These are phyloP conservation scores for Diophrys appendiculata DNA, from an alignment of 73 alveolate species.

Conservation along the genomic window DNA sequence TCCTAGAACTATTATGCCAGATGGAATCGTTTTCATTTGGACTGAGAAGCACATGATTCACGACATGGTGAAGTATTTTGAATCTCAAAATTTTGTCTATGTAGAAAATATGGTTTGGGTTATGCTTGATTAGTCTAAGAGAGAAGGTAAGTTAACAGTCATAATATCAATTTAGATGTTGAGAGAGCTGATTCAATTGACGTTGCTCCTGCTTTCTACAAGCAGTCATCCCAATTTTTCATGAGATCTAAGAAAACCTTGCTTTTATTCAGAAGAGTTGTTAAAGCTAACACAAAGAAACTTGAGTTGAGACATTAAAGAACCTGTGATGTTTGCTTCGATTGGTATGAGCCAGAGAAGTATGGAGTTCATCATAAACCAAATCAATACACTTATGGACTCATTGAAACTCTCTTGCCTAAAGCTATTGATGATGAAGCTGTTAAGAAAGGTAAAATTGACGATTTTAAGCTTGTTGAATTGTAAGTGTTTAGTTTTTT, in stretches of 20 bases:
- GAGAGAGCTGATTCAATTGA: slow-evolving; percentile 53
- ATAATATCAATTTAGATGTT: slow-evolving; percentile 36
- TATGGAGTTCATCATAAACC: slow-evolving; percentile 36
- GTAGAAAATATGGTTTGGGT: slow-evolving; percentile 72
- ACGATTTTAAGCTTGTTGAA: slow-evolving; percentile 59
- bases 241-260: slow-evolving; percentile 71
- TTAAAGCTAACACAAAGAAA: slow-evolving; percentile 13
- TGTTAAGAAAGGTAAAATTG: slow-evolving; percentile 20
- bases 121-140: slow-evolving; percentile 48
- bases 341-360: slow-evolving; percentile 25
- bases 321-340: slow-evolving; percentile 74
- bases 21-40: slow-evolving; percentile 75
- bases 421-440: slow-evolving; percentile 58
- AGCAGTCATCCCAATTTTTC: slow-evolving; percentile 52
- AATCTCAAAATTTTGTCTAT: slow-evolving; percentile 62
- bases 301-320: slow-evolving; percentile 76
- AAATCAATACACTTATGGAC: slow-evolving; percentile 58
- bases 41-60: slow-evolving; percentile 66
- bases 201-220: slow-evolving; percentile 62
- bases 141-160: slow-evolving; percentile 50
- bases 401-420: slow-evolving; percentile 75
- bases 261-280: slow-evolving; percentile 65
- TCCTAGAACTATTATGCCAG: slow-evolving; percentile 41
- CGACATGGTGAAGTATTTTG: slow-evolving; percentile 60
- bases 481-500: slow-evolving; percentile 24